A percentile compares a stretch with the other conserved stretches of the same genome.
These are phyloP conservation scores for Syzygium syzygioides DNA, from an alignment of 441 rosid species.

Conservation along the genomic window DNA sequence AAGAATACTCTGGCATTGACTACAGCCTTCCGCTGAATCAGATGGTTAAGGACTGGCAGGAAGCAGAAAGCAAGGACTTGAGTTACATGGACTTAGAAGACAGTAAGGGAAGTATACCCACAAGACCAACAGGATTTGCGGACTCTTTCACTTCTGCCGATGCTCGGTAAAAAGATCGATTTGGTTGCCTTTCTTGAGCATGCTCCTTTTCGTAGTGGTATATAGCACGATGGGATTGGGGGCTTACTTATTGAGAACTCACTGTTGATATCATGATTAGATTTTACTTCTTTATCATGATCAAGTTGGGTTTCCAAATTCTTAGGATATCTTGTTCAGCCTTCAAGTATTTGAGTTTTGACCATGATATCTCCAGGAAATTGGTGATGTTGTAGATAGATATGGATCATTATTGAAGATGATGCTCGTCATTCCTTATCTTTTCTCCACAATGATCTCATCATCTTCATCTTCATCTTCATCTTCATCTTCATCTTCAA, in stretches of 20 bases:
- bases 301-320: not conserved
- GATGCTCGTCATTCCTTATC: not conserved
- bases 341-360: constrained; percentile 5
- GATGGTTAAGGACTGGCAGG: constrained; percentile 82
- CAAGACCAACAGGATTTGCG: constrained; percentile 63
- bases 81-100: constrained; percentile 45
- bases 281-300: not conserved
- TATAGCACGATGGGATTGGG: constrained; percentile 11
- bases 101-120: constrained; percentile 69
- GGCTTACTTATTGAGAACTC: constrained; percentile 11
- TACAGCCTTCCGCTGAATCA: constrained; percentile 69
- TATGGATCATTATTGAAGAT: not conserved
- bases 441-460: not conserved
- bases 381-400: constrained; percentile 25
- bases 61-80: constrained; percentile 57
- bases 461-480: not conserved
- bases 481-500: not conserved
- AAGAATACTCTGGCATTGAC: constrained; percentile 64
- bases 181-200: not conserved
- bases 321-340: constrained; percentile 7
- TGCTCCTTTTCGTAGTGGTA: constrained; percentile 15
- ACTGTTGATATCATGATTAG: constrained; percentile 19
- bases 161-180: constrained; percentile 41
- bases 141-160: constrained; percentile 61
- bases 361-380: constrained; percentile 6